Evolutionary conservation across 768 basidiomycete genomes (phyloP), one percentile per base, ranked within the genome.

Genomic region (Hortiboletus flavorubellus): DNA sequence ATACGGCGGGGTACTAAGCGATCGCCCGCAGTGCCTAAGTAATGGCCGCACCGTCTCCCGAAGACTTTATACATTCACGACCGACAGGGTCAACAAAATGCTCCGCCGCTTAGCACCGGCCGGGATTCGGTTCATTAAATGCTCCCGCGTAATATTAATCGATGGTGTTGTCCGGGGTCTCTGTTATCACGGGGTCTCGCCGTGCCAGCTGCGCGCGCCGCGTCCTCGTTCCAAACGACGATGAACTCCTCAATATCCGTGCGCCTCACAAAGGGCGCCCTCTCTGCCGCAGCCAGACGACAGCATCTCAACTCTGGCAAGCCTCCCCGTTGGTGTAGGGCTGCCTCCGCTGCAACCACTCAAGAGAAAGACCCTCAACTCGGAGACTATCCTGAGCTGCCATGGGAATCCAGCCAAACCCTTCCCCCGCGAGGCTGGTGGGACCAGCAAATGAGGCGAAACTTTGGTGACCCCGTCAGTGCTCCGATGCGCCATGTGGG

Each of bases 381-480:
- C 18, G 77, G 77, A 51, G 87, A 82, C 61, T 91, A 93, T 61
- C 90, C 90, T 9, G 76, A 84, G 55, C 77, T 90, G 7, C 88
- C 89, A 37, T 76, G 75, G 68, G 74, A 83, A 41, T 88, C 86
- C 10, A 78, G 80, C 63, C 89, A 91, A 63, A 75, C 77, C 9
- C 78, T 85, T 11, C 75, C 81, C 21, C 75, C 91, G 0, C 74
- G 71, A 47, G 87, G 87, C 42, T 93, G 90, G 91, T 79, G 86
- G 66, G 91, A 93, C 67, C 67, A 69, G 35, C 82, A 89, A 64
- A 80, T 87, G 76, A 78, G 91, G 58, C 81, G 91, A 51, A 91
- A 93, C 67, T 85, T 85, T 73, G 89, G 87, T 47, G 91, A 93
- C 57, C 76, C 86, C 41, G 91, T 91, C 62, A 59, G 80, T 70